Conservation (phyloP, 139 green algal species). For the Chlorella sp. region DNA sequence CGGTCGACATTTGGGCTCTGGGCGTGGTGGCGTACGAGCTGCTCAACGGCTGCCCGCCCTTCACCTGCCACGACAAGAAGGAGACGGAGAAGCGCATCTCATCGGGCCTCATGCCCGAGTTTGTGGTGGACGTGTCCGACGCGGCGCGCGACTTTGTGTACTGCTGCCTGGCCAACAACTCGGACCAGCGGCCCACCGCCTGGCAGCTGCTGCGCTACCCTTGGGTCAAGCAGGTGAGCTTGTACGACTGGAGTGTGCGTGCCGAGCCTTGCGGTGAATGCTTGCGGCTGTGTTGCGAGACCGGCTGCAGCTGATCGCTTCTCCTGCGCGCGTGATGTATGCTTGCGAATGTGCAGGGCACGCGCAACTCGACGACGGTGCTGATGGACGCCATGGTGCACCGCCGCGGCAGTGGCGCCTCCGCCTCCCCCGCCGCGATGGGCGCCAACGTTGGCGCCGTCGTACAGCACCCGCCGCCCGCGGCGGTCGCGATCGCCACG, state of each 20-base stretch:
- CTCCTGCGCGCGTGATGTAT: not conserved
- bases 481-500: no score
- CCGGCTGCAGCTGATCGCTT: no score
- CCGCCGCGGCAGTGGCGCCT: no score
- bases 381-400: not conserved
- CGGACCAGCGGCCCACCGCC: not conserved
- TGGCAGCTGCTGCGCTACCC: constrained; percentile 16
- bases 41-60: constrained; percentile 36
- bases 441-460: no score
- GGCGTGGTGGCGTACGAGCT: constrained; percentile 50
- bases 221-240: constrained; percentile 20
- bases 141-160: constrained; percentile 14
- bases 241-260: no score
- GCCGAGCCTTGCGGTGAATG: no score
- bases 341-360: not conserved
- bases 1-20: constrained; percentile 34
- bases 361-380: not conserved
- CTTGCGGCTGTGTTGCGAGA: no score
- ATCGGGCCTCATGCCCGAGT: constrained; percentile 5
- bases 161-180: constrained; percentile 6
- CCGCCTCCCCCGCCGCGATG: not conserved
- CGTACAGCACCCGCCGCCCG: no score
- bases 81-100: constrained; percentile 4
- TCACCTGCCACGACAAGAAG: constrained; percentile 14
- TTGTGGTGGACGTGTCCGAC: constrained; percentile 11